These are phyloP conservation scores for Nakaseomyces kungkrabaensis DNA, from an alignment of 1,139 yeast genomes.

Conservation along the genomic window DNA sequence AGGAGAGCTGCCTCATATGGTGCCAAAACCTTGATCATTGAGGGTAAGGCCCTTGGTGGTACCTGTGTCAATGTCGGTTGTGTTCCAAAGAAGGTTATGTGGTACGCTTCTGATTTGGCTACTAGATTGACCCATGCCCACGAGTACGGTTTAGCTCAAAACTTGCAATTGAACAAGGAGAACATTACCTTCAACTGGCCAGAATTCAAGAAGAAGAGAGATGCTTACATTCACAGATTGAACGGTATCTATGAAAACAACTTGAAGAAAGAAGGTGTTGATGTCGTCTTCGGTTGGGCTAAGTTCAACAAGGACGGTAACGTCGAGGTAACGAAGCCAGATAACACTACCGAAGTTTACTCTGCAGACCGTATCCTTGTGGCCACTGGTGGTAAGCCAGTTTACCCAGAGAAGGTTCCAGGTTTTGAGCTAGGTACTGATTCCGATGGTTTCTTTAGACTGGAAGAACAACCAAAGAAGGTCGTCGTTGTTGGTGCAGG, in stretches of 20 bases:
- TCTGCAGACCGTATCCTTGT: constrained; percentile 76
- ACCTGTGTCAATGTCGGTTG: constrained; percentile 99
- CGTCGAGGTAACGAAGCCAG: constrained; percentile 64
- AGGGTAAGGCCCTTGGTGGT: constrained; percentile 80
- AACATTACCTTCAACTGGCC: constrained; percentile 62
- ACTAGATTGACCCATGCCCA: constrained; percentile 60
- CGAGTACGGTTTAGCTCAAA: constrained; percentile 67
- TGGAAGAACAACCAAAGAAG: constrained; percentile 72
- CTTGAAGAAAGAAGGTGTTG: constrained; percentile 79
- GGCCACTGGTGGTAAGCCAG: constrained; percentile 90
- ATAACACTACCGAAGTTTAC: constrained; percentile 46
- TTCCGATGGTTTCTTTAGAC: constrained; percentile 84
- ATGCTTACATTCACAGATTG: constrained; percentile 76
- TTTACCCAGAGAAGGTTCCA: constrained; percentile 53
- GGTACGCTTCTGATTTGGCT: constrained; percentile 92
- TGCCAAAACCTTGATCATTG: constrained; percentile 75
- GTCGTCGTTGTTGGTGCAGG: constrained; percentile 98
- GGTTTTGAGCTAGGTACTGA: constrained; percentile 80
- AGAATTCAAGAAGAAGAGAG: constrained; percentile 72
- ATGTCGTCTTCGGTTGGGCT: constrained; percentile 82
- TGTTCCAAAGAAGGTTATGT: constrained; percentile 97
- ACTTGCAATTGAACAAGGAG: constrained; percentile 41
- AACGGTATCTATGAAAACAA: constrained; percentile 91
- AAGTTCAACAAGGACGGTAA: constrained; percentile 59
- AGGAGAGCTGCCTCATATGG: constrained; percentile 94